Base-by-base conservation (phyloP, 306 rosid species). In the Alnus glutinosa region DNA sequence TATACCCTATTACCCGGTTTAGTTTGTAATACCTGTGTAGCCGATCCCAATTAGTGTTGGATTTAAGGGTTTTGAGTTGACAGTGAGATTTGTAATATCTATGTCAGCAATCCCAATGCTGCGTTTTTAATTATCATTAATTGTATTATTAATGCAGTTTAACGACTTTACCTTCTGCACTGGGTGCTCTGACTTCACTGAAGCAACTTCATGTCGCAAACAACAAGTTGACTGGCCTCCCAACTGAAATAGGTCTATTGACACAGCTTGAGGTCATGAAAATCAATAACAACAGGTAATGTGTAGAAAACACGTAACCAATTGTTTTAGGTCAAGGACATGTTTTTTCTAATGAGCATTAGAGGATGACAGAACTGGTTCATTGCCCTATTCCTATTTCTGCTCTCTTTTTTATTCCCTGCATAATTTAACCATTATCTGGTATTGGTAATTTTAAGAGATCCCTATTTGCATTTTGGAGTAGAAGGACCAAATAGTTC, bases 281-380 rank as follows among this genome's bases (percentile, higher is more conserved):
- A 77, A 94, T 75, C 78, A 89, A 89, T 86, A 82, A 79, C 57
- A 94, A 94, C 82, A 89, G 98, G 98, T 92, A 88, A 82, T 75
- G 23, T 63, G 51, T 68, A 58, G 39, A 73, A 44, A 44, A 51
- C 39, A 48, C 55, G 34, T 23, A 10, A 71, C 63, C 78, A 39
- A 39, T 68, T 44, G 11, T 67, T 57, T 55, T 63, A 14, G 68
- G 23, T 71, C 47, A 30, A n/a, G 62, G 71, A 36, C 70, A 70
- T 47, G 52, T 66, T 14, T 70, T 69, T 84, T 28, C 18, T 67
- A 44, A 47, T 74, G n/a, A 28, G n/a, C 23, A 51, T 63, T 66
- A 79, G 16, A 77, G 71, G 55, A 47, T 57, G 36, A 18, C 54
- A 19, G 18, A 77, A 72, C 30, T 49, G 46, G 34, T 73, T 18